Evolutionary conservation across 2,329 filamentous ascomycete genomes (phyloP).

Genomic region (Davidsoniella virescens): DNA sequence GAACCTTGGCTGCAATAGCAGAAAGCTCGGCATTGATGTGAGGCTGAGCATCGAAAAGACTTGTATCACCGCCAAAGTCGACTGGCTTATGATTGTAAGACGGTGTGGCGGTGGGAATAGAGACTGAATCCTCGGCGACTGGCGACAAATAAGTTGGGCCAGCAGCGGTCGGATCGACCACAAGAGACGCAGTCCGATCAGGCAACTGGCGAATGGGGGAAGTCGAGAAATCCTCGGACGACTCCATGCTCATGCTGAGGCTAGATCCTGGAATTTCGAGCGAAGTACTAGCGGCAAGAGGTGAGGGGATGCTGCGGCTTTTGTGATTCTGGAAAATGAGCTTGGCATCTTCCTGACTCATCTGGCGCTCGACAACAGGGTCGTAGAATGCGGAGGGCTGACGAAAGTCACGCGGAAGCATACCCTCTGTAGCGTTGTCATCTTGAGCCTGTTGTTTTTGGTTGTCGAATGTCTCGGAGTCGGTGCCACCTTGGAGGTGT

Average conservation of each 20-base stretch:
- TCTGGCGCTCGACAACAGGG: slow-evolving; percentile 80
- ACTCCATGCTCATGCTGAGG: slow-evolving; percentile 8
- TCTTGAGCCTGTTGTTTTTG: background rate
- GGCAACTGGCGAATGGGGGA: slow-evolving; percentile 6
- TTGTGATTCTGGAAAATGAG: slow-evolving; percentile 62
- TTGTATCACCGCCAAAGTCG: slow-evolving; percentile 12
- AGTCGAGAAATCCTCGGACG: slow-evolving; percentile 2
- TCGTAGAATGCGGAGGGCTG: slow-evolving; percentile 80
- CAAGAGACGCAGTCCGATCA: background rate
- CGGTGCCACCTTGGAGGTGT: slow-evolving; percentile 4
- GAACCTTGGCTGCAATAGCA: slow-evolving; percentile 78
- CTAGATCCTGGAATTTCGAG: background rate
- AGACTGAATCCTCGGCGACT: background rate
- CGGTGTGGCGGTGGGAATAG: background rate
- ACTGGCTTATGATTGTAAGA: slow-evolving; percentile 4
- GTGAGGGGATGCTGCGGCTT: slow-evolving; percentile 8
- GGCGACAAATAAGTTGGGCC: background rate
- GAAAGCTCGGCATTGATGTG: slow-evolving; percentile 71
- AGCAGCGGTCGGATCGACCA: background rate
- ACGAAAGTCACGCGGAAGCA: slow-evolving; percentile 44
- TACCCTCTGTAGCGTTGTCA: slow-evolving; percentile 26
- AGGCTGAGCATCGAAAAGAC: slow-evolving; percentile 55
- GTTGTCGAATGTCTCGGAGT: slow-evolving; percentile 7
- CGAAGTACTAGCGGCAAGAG: background rate
- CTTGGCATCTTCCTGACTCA: slow-evolving; percentile 89